Evolutionary conservation across 2,329 filamentous ascomycete genomes (phyloP).

Genomic region (Sordariomycetes sp.): DNA sequence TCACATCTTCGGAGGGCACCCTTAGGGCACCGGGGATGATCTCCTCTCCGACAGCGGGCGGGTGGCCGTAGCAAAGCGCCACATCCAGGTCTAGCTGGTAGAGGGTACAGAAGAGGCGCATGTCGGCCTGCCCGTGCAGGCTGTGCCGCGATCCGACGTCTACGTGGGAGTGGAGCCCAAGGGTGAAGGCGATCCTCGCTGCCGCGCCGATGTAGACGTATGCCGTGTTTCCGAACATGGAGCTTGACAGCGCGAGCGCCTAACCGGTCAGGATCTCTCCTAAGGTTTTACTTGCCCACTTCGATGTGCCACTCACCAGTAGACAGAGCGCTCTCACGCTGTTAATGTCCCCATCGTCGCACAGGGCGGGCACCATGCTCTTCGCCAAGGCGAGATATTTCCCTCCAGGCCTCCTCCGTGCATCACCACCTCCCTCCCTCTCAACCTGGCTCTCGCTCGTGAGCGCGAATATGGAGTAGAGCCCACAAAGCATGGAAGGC

Average conservation of each 20-base stretch:
- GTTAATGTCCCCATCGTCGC: constrained; percentile 15
- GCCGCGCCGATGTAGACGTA: constrained; percentile 16
- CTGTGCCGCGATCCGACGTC: constrained; percentile 11
- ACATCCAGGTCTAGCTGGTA: constrained; percentile 16
- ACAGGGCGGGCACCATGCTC: constrained; percentile 11
- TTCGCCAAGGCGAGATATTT: constrained; percentile 15
- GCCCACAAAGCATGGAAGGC: constrained; percentile 13
- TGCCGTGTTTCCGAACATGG: constrained; percentile 14
- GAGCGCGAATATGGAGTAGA: constrained; percentile 15
- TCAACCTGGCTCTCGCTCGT: constrained; percentile 15
- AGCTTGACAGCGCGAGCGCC: constrained; percentile 13
- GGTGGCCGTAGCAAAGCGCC: constrained; percentile 14
- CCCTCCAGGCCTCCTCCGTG: neutral
- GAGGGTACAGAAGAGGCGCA: constrained; percentile 14
- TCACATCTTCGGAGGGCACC: constrained; percentile 11
- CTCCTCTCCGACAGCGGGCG: constrained; percentile 12
- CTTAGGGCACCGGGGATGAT: constrained; percentile 8
- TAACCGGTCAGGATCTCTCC: neutral
- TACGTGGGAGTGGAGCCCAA: constrained; percentile 14
- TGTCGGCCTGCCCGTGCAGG: constrained; percentile 13
- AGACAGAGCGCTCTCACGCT: constrained; percentile 15
- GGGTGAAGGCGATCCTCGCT: constrained; percentile 13
- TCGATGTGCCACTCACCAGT: constrained; percentile 7
- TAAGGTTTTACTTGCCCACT: too few species aligned
- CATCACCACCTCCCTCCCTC: neutral